phyloP scores from a whole-genome alignment of 768 basidiomycete species.

The Nidula microcarpa region DNA sequence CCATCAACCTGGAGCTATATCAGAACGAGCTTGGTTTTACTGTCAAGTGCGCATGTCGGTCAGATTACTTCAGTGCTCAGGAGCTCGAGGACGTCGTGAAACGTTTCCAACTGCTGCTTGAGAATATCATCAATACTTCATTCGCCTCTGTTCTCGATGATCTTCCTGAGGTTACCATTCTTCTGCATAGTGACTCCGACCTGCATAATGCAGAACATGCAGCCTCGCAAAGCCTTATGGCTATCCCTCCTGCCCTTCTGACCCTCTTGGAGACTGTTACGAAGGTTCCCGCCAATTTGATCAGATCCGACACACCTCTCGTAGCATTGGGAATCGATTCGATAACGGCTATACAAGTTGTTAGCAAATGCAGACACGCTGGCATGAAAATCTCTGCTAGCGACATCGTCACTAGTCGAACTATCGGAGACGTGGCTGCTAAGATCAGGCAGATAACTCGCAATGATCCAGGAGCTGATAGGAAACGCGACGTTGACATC shows the following conservation, averaged over 20 bases:
- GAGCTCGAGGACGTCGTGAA: slow-evolving; percentile 16
- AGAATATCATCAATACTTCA: slow-evolving; percentile 10
- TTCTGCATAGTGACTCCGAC: background rate
- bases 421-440: slow-evolving; percentile 25
- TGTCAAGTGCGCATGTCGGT: slow-evolving; percentile 30
- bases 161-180: background rate
- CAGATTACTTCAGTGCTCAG: slow-evolving; percentile 19
- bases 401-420: slow-evolving; percentile 38
- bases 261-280: slow-evolving; percentile 16
- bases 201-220: background rate
- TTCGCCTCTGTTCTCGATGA: slow-evolving; percentile 5
- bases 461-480: too few species aligned
- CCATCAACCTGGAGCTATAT: slow-evolving; percentile 38
- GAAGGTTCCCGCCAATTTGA: slow-evolving; percentile 19
- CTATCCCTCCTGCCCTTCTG: slow-evolving; percentile 7
- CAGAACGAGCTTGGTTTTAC: slow-evolving; percentile 23
- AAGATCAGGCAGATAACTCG: slow-evolving; percentile 4
- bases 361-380: slow-evolving; percentile 30
- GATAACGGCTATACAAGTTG: slow-evolving; percentile 44
- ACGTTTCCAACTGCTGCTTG: slow-evolving; percentile 11
- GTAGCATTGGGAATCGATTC: slow-evolving; percentile 44
- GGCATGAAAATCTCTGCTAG: slow-evolving; percentile 30
- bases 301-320: slow-evolving; percentile 30
- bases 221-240: background rate
- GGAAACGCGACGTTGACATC: background rate